Base-by-base conservation (phyloP, 768 basidiomycete species). In the Tephrocybe sp. region DNA sequence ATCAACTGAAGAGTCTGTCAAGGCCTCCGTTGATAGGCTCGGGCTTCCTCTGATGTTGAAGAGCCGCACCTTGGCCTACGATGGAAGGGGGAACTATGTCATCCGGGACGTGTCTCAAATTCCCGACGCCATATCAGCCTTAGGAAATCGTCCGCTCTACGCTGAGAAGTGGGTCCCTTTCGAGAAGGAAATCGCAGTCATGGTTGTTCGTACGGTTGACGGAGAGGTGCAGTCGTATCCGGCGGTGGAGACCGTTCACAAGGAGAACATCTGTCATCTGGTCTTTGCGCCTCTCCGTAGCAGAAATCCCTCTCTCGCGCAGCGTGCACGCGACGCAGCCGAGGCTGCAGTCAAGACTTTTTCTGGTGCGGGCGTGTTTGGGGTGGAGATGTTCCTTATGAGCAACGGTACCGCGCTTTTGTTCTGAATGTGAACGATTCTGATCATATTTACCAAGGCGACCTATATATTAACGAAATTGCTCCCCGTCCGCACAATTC, bases 401-500 rank as follows among this genome's bases (percentile, higher is more conserved):
- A 70, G 77, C 23, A 80, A 94, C 61, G 94, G 95, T 92, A 58
- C 39, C 78, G 63, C 7, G 37, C 24, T 34, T 30, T 24, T 23
- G 21, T 40, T 16, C 42, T 24, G 24, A 40, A 13, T 25, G 49
- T 39, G 18, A 24, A 36, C 23, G 22, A 51, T 29, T 43, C 41
- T 39, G 23, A 16, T 44, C 29, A 45, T 49, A 27, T 36, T 24
- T 21, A 12, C 16, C 4, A 56, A 94, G 93, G 88, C 11, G 66
- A 74, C 0, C 77, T 97, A 1, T 83, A 83, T 50, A 79, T 99
- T 55, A 99, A 99, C 67, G 97, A 99, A 71, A 95, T 99, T 53
- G 97, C 97, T 0, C 97, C 97, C 11, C 82, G 97, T 15, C 95
- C 97, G 1, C 97, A 99, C 66, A 99, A 98, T 70, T 97, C 94